These are phyloP conservation scores for Gaeumannomyces tritici DNA, from an alignment of 2,329 filamentous ascomycete genomes.

Conservation along the genomic window DNA sequence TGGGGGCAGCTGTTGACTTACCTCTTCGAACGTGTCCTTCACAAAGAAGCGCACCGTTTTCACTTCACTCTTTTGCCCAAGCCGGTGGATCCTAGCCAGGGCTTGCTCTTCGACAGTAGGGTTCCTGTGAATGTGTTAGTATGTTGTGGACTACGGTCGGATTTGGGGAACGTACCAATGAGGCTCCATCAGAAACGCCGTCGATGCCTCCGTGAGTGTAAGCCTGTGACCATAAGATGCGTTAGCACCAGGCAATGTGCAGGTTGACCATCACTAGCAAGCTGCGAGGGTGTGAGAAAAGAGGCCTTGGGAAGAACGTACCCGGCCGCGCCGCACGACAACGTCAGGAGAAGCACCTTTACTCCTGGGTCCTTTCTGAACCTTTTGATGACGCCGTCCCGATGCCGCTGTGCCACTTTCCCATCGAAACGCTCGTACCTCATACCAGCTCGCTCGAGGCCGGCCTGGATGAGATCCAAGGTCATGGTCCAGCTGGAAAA, in stretches of 20 bases:
- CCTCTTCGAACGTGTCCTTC: conserved; percentile 18
- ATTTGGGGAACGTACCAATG: conserved; percentile 23
- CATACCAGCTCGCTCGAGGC: conserved; percentile 24
- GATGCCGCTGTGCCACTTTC: conserved; percentile 28
- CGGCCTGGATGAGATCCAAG: conserved; percentile 32
- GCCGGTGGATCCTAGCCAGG: conserved; percentile 16
- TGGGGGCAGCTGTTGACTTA: not conserved
- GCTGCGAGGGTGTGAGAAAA: too few relatives aligned
- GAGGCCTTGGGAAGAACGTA: conserved; percentile 16
- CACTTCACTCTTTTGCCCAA: conserved; percentile 16
- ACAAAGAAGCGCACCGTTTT: conserved; percentile 17
- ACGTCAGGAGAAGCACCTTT: conserved; percentile 34
- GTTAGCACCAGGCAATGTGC: not conserved
- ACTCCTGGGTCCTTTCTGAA: conserved; percentile 28
- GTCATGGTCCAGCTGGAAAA: conserved; percentile 42
- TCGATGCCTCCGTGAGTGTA: conserved; percentile 34
- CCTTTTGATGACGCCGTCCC: conserved; percentile 26
- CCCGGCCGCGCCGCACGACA: conserved; percentile 42
- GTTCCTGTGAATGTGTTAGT: conserved; percentile 12
- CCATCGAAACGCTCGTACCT: conserved; percentile 34
- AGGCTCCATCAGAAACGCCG: conserved; percentile 39
- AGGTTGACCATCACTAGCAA: too few relatives aligned
- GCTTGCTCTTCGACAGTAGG: conserved; percentile 20
- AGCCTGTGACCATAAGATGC: conserved; percentile 18
- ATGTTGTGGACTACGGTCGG: not conserved